A percentile compares a stretch with the other conserved stretches of the same genome.
Conservation (phyloP, 1,284 basidiomycete species). For the Fomitopsis palustris region DNA sequence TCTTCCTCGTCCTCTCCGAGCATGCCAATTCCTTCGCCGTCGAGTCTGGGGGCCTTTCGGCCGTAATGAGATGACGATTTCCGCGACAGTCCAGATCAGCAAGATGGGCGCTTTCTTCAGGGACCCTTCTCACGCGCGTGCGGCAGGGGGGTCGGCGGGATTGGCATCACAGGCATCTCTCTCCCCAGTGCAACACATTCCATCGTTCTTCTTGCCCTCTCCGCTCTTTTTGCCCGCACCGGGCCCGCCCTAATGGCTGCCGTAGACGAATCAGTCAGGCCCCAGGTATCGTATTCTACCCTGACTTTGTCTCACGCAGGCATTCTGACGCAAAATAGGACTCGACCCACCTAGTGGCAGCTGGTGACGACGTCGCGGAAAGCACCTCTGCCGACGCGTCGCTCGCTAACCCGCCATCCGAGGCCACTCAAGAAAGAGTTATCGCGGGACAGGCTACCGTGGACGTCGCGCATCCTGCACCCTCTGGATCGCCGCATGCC, state of each 20-base stretch:
- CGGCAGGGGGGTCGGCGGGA: constrained; percentile 1
- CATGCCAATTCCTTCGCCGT: not conserved
- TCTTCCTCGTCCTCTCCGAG: not conserved
- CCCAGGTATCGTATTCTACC: not conserved
- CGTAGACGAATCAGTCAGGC: not conserved
- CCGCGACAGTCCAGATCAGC: constrained; percentile 1
- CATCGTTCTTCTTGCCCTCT: constrained; percentile 1
- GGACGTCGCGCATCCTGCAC: not conserved
- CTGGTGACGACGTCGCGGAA: not conserved
- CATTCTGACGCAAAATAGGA: not conserved
- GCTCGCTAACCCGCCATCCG: not conserved
- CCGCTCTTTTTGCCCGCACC: constrained; percentile 1
- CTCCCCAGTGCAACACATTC: not conserved
- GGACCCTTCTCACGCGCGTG: constrained; percentile 5
- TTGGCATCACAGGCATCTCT: constrained; percentile 1
- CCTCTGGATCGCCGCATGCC: not conserved
- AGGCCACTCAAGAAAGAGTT: constrained; percentile 4
- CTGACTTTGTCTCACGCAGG: not conserved
- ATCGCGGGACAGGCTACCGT: not conserved
- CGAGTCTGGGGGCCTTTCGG: not conserved
- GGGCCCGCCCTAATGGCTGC: constrained; percentile 7
- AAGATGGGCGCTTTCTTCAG: constrained; percentile 4
- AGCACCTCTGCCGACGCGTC: not conserved
- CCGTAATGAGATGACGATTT: not conserved
- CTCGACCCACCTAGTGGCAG: not conserved